Base-by-base conservation (phyloP, 73 alveolate genomes). In the Durusdinium trenchii region DNA sequence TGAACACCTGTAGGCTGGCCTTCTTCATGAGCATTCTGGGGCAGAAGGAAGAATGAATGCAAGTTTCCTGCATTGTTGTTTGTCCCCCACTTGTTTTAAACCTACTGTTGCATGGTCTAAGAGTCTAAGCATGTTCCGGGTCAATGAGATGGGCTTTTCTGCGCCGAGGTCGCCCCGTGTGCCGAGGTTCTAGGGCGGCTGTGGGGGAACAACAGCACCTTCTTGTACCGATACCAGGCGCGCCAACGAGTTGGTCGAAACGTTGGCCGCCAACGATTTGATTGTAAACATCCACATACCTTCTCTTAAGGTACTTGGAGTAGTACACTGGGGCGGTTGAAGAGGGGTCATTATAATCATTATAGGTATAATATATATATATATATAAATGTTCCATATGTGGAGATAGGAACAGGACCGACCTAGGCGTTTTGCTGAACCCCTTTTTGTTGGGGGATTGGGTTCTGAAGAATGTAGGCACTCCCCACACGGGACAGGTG, bases 211-310 rank as follows among this genome's bases (percentile, higher is more conserved):
- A 42, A 46, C 57, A 69, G 60, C 87, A 46, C 89, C 54, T 91
- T 91, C 89, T 28, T 91, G 89, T 76, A 91, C 76, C 84, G 89
- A 30, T 91, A 91, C 87, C 97, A 91, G 97, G 97, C 87, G 14
- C 28, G 82, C 23, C 46, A 69, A 32, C 3, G 46, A 30, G 0
- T n/a, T 45, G n/a, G n/a, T n/a, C n/a, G n/a, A n/a, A n/a, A n/a
- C n/a, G n/a, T n/a, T n/a, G n/a, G n/a, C 9, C 30, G 36, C 52
- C 57, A 75, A 36, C 26, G 86, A 40, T 47, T 32, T 38, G 9
- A 35, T n/a, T 7, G n/a, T 12, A 9, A 4, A 51, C 40, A 35
- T 51, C 52, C 52, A 6, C 10, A 6, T 7, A 26, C 35, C 71
- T 16, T 57, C 71, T 57, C 35, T 57, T 57, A 57, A 57, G 71